Evolutionary conservation across 495 filamentous ascomycete genomes (phyloP).

Genomic region (Zalerion maritima): DNA sequence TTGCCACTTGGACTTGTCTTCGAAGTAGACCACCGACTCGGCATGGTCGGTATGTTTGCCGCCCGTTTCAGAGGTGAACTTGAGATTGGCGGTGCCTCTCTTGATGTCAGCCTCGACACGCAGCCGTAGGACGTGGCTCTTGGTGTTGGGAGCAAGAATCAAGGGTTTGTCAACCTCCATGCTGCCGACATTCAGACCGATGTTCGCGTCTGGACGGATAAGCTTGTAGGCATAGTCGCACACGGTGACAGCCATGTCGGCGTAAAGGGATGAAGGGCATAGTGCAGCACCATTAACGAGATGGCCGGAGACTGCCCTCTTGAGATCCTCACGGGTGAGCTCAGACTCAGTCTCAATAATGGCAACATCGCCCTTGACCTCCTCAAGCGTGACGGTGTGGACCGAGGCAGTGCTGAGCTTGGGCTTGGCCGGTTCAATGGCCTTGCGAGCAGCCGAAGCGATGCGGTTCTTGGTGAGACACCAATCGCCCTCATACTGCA

Average conservation of each 20-base stretch:
- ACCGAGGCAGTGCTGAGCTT: conserved; percentile 34
- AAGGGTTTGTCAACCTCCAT: conserved; percentile 59
- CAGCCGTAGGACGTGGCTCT: conserved; percentile 34
- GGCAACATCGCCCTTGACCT: conserved; percentile 36
- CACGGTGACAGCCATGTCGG: conserved; percentile 63
- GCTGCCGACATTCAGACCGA: conserved; percentile 44
- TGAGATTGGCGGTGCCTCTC: conserved; percentile 21
- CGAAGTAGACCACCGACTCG: conserved; percentile 34
- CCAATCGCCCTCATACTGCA: conserved; percentile 55
- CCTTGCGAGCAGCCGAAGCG: conserved; percentile 33
- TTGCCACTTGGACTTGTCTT: conserved; percentile 29
- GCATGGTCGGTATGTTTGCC: conserved; percentile 33
- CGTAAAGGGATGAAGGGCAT: conserved; percentile 49
- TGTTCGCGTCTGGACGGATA: conserved; percentile 35
- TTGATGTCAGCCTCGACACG: conserved; percentile 24
- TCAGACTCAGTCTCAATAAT: conserved; percentile 54
- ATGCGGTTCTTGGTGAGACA: conserved; percentile 57
- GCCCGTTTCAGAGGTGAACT: conserved; percentile 28
- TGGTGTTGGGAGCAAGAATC: conserved; percentile 41
- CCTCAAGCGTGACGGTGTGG: conserved; percentile 40
- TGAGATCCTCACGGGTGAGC: conserved; percentile 43
- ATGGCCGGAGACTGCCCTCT: conserved; percentile 52
- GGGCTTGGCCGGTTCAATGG: conserved; percentile 33
- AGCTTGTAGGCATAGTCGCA: conserved; percentile 52
- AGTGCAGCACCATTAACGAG: conserved; percentile 47